Percentiles rank a stretch among this genome's conserved stretches.
These are phyloP conservation scores for Porogramme epimiltina DNA, from an alignment of 1,284 basidiomycete species.

Conservation along the genomic window DNA sequence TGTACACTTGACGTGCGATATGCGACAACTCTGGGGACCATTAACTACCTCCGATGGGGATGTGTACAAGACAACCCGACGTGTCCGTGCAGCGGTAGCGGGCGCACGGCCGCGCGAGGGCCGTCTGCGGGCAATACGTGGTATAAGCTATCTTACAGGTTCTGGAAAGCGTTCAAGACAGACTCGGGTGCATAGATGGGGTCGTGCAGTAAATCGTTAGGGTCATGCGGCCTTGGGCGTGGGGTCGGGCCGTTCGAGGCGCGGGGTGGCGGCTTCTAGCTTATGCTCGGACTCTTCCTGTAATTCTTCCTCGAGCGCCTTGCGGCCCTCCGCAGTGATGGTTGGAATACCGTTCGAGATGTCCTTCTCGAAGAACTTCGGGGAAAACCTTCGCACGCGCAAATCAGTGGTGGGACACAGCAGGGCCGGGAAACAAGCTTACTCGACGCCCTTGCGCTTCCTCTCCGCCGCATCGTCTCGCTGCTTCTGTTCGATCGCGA, in stretches of 20 bases:
- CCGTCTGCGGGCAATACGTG: neutral
- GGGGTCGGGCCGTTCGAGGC: conserved; percentile 18
- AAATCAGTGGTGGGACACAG: neutral
- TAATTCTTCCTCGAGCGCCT: conserved; percentile 74
- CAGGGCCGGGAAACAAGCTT: conserved; percentile 39
- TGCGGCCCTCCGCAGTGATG: conserved; percentile 71
- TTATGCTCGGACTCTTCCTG: conserved; percentile 28
- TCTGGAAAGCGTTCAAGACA: neutral
- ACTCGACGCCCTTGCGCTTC: conserved; percentile 79
- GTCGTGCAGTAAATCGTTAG: conserved; percentile 9
- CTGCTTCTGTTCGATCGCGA: conserved; percentile 88
- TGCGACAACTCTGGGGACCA: neutral
- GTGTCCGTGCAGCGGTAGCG: neutral
- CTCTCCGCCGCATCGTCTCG: conserved; percentile 83
- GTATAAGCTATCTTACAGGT: conserved; percentile 20
- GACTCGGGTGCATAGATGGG: neutral
- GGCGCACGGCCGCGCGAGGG: neutral
- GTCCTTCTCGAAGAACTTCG: conserved; percentile 79
- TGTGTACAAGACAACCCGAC: neutral
- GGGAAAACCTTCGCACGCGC: conserved; percentile 63
- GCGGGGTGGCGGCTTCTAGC: conserved; percentile 29
- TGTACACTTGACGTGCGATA: neutral
- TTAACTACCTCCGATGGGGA: neutral
- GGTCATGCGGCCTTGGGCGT: conserved; percentile 14
- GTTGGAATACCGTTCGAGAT: conserved; percentile 73